Conservation (phyloP, 805 yeast species). For the Saccharomycopsis babjevae region DNA sequence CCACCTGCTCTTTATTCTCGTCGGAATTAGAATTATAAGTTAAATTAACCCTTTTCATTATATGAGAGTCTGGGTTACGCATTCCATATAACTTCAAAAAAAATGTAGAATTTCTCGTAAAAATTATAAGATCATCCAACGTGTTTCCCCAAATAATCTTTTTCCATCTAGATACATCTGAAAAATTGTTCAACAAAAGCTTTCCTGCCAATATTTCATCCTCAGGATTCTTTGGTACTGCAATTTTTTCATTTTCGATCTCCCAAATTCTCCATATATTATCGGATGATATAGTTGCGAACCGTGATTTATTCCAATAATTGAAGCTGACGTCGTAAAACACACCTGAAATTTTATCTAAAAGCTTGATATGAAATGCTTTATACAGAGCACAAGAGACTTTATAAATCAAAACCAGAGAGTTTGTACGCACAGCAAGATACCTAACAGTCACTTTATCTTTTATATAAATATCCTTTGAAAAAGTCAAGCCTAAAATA, state of each 20-base stretch:
- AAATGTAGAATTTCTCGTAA: slow-evolving; percentile 33
- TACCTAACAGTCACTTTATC: slow-evolving; percentile 12
- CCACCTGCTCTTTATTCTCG: slow-evolving; percentile 23
- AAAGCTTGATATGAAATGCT: slow-evolving; percentile 22
- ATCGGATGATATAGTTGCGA: slow-evolving; percentile 38
- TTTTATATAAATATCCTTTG: background rate
- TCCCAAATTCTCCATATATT: slow-evolving; percentile 43
- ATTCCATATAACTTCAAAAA: background rate
- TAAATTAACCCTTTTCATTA: background rate
- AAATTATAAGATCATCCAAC: slow-evolving; percentile 24
- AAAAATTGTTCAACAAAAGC: slow-evolving; percentile 29
- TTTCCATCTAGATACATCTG: slow-evolving; percentile 49
- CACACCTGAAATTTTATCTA: background rate
- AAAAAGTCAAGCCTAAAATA: background rate
- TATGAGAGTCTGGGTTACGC: background rate
- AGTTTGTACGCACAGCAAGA: slow-evolving; percentile 32
- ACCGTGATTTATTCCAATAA: slow-evolving; percentile 30
- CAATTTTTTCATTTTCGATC: slow-evolving; percentile 9
- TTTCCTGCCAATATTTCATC: slow-evolving; percentile 19
- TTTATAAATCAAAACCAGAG: slow-evolving; percentile 27
- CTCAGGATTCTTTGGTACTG: background rate
- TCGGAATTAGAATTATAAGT: slow-evolving; percentile 18
- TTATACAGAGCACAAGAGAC: slow-evolving; percentile 18
- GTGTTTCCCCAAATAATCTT: slow-evolving; percentile 36
- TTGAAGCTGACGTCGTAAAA: slow-evolving; percentile 38